Evolutionary conservation across 257 asterid species (phyloP).

Genomic region (Fraxinus quadrangulata): DNA sequence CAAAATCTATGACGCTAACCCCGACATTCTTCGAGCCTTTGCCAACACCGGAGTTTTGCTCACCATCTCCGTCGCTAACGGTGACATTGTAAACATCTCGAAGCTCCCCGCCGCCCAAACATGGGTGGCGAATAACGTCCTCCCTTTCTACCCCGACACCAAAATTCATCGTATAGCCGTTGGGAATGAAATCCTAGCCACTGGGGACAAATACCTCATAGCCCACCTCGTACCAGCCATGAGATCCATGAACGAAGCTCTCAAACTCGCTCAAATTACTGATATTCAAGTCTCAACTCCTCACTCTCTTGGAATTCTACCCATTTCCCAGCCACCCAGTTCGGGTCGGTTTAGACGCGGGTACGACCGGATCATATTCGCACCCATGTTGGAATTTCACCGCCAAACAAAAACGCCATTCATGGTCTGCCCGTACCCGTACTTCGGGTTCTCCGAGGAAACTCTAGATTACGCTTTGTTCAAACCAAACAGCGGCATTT

Average conservation of each 20-base stretch:
- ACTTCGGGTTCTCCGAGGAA: slow-evolving; percentile 32
- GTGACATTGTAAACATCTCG: slow-evolving; percentile 21
- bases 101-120: slow-evolving; percentile 28
- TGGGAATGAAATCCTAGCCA: slow-evolving; percentile 38
- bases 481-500: slow-evolving; percentile 43
- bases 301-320: slow-evolving; percentile 43
- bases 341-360: slow-evolving; percentile 39
- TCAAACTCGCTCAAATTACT: slow-evolving; percentile 30
- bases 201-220: slow-evolving; percentile 25
- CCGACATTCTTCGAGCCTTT: slow-evolving; percentile 39
- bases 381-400: slow-evolving; percentile 48
- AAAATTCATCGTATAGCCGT: slow-evolving; percentile 34
- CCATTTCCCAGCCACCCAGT: slow-evolving; percentile 40
- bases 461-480: slow-evolving; percentile 41
- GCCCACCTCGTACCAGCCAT: slow-evolving; percentile 45
- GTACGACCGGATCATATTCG: slow-evolving; percentile 36
- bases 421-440: slow-evolving; percentile 54
- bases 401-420: slow-evolving; percentile 41
- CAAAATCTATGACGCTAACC: slow-evolving; percentile 51
- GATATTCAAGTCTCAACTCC: slow-evolving; percentile 44
- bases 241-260: slow-evolving; percentile 45
- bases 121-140: slow-evolving; percentile 37
- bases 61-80: slow-evolving; percentile 44
- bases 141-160: slow-evolving; percentile 32
- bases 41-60: slow-evolving; percentile 40